Percentiles rank a stretch among this genome's conserved stretches.
Conservation (phyloP, 2,329 filamentous ascomycete species). For the Beauveria caledonica region DNA sequence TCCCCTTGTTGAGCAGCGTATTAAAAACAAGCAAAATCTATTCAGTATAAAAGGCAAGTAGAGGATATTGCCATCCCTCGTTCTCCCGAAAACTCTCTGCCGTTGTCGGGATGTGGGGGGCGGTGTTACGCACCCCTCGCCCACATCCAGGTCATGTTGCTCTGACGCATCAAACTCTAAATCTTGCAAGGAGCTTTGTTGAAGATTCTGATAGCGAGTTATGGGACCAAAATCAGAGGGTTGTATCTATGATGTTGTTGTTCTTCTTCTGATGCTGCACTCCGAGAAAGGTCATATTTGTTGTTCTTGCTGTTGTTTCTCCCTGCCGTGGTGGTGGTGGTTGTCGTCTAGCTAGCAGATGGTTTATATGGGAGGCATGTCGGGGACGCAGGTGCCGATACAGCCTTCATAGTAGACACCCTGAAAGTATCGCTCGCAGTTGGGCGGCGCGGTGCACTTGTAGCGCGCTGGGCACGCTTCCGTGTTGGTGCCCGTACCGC, state of each 20-base stretch:
- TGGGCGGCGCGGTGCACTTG: constrained; percentile 8
- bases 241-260: not conserved
- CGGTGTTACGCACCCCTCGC: not conserved
- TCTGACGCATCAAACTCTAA: constrained; percentile 3
- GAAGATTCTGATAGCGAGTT: not conserved
- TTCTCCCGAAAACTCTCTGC: not conserved
- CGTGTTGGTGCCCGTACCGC: constrained; percentile 10
- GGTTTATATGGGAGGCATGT: not conserved
- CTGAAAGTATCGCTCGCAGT: constrained; percentile 6
- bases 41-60: not conserved
- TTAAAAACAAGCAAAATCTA: not conserved
- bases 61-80: not conserved
- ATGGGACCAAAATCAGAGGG: not conserved
- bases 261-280: not conserved
- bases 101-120: constrained; percentile 2
- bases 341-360: too few relatives aligned
- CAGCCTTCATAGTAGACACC: constrained; percentile 11
- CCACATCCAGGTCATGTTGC: not conserved
- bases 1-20: too few relatives aligned
- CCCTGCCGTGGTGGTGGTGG: not conserved
- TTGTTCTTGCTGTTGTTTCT: not conserved
- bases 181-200: not conserved
- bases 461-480: constrained; percentile 1
- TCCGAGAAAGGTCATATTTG: not conserved
- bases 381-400: constrained; percentile 9